Evolutionary conservation across 2,329 filamentous ascomycete species (phyloP).

Genomic region (Arthrobotrys iridis): DNA sequence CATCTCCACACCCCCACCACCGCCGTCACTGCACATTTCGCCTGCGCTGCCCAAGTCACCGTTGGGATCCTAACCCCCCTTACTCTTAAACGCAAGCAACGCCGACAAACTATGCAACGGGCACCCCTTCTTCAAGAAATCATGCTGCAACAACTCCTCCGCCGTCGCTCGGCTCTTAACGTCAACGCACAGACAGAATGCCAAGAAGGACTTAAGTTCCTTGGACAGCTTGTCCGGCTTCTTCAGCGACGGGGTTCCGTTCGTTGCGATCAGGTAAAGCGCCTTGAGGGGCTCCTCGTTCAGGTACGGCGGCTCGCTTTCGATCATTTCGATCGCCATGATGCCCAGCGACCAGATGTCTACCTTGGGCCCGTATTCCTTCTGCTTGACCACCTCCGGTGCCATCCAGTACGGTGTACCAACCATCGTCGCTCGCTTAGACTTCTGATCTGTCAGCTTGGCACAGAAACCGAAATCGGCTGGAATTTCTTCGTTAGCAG

Average conservation of each 20-base stretch:
- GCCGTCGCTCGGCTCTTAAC: slow-evolving; percentile 94
- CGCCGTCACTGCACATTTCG: background rate
- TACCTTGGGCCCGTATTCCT: slow-evolving; percentile 97
- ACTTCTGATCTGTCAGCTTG: slow-evolving; percentile 95
- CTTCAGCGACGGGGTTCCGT: slow-evolving; percentile 95
- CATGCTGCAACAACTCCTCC: slow-evolving; percentile 86
- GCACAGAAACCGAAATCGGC: slow-evolving; percentile 99
- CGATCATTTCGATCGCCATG: slow-evolving; percentile 99
- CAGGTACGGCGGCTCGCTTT: slow-evolving; percentile 95
- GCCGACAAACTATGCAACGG: slow-evolving; percentile 83
- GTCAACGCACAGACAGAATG: slow-evolving; percentile 94
- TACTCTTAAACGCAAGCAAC: slow-evolving; percentile 81
- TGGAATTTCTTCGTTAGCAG: slow-evolving; percentile 62
- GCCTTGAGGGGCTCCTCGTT: slow-evolving; percentile 98
- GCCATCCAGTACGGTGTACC: slow-evolving; percentile 99
- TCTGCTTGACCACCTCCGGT: slow-evolving; percentile 98
- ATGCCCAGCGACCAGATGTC: slow-evolving; percentile 99
- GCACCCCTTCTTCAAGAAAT: slow-evolving; percentile 94
- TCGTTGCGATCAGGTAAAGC: slow-evolving; percentile 95
- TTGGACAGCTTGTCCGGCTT: slow-evolving; percentile 98
- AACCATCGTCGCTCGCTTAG: slow-evolving; percentile 98
- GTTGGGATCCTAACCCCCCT: slow-evolving; percentile 48
- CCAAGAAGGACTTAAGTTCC: slow-evolving; percentile 96
- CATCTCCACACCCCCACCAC: background rate
- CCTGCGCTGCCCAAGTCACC: background rate